Evolutionary conservation across 2,329 filamentous ascomycete genomes (phyloP).

Genomic region (Catunica adiposa): DNA sequence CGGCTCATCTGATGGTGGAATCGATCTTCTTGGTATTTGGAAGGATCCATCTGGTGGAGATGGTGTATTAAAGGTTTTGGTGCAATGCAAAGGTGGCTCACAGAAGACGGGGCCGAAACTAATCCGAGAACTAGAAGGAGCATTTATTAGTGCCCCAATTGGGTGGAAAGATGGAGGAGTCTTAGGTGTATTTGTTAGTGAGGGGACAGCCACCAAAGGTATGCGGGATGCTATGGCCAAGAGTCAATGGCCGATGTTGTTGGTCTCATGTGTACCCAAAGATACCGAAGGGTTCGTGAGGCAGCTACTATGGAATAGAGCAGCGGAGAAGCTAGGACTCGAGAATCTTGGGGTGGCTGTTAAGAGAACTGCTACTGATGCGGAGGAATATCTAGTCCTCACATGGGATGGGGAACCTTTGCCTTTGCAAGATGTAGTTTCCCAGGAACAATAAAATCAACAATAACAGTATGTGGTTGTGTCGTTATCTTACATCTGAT

Average conservation of each 20-base stretch:
- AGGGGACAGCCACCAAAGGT: slow-evolving; percentile 58
- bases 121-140: slow-evolving; percentile 64
- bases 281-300: slow-evolving; percentile 35
- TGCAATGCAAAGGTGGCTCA: slow-evolving; percentile 54
- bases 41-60: slow-evolving; percentile 29
- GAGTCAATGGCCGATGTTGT: slow-evolving; percentile 56
- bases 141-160: slow-evolving; percentile 54
- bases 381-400: slow-evolving; percentile 30
- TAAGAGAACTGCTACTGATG: slow-evolving; percentile 23
- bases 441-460: background rate
- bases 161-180: slow-evolving; percentile 52
- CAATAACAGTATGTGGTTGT: too few species aligned
- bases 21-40: slow-evolving; percentile 62
- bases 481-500: too few species aligned
- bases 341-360: slow-evolving; percentile 39
- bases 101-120: slow-evolving; percentile 38
- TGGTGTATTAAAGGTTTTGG: slow-evolving; percentile 27
- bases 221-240: slow-evolving; percentile 54
- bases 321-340: slow-evolving; percentile 44
- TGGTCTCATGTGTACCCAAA: slow-evolving; percentile 36
- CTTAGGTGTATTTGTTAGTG: slow-evolving; percentile 54
- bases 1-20: slow-evolving; percentile 49
- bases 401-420: slow-evolving; percentile 29
- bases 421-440: background rate
- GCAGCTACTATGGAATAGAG: slow-evolving; percentile 59